Evolutionary conservation across 345 rosid genomes (phyloP).

Genomic region (Anacardium occidentale): DNA sequence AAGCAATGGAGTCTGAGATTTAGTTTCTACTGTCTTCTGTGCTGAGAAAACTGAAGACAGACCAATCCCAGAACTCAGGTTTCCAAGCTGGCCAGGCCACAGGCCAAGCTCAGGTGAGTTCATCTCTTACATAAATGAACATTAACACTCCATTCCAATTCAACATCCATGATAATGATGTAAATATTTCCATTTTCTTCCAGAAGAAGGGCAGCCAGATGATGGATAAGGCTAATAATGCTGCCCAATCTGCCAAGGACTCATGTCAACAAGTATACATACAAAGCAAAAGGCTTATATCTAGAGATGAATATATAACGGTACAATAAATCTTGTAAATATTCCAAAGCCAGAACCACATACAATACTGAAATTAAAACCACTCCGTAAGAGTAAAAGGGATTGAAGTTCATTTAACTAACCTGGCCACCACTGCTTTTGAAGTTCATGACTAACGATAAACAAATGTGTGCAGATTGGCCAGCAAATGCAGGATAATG

Average conservation of each 20-base stretch:
- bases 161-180: background rate
- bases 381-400: too few species aligned
- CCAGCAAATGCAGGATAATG: slow-evolving; percentile 33
- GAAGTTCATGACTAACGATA: too few species aligned
- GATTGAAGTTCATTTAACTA: too few species aligned
- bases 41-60: background rate
- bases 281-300: too few species aligned
- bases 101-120: slow-evolving; percentile 42
- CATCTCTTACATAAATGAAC: background rate
- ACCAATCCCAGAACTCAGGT: slow-evolving; percentile 15
- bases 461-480: slow-evolving; percentile 24
- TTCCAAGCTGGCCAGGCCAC: slow-evolving; percentile 32
- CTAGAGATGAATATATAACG: too few species aligned
- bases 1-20: too few species aligned
- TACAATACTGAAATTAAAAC: too few species aligned
- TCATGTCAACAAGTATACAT: slow-evolving; percentile 27
- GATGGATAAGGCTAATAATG: slow-evolving; percentile 20
- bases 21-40: too few species aligned
- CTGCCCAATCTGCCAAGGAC: slow-evolving; percentile 32
- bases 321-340: too few species aligned
- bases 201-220: slow-evolving; percentile 34
- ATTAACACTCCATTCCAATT: background rate
- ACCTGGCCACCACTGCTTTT: too few species aligned
- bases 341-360: too few species aligned
- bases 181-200: background rate